Conservation (phyloP, 805 yeast genomes). For the Candida coquimbonensis region DNA sequence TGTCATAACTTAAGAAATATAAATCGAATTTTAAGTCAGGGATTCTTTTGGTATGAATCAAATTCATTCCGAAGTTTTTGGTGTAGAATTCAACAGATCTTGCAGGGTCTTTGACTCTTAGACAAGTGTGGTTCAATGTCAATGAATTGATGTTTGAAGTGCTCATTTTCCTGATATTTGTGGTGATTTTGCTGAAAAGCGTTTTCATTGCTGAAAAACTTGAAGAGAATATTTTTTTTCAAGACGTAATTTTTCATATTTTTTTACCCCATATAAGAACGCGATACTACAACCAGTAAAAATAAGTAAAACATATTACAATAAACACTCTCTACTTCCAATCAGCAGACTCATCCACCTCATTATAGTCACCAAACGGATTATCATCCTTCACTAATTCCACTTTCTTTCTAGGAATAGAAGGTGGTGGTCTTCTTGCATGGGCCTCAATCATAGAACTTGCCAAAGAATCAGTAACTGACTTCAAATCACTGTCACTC, state of each 20-base stretch:
- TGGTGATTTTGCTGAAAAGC: neutral
- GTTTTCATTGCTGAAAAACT: too few species aligned
- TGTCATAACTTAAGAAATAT: slow-evolving; percentile 51
- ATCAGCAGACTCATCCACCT: slow-evolving; percentile 20
- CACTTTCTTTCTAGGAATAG: slow-evolving; percentile 8
- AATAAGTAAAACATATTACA: too few species aligned
- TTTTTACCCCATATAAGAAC: too few species aligned
- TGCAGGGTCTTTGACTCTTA: slow-evolving; percentile 79
- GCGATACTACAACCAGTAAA: too few species aligned
- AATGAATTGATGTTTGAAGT: slow-evolving; percentile 14
- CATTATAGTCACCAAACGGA: slow-evolving; percentile 50
- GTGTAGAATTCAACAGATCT: slow-evolving; percentile 67
- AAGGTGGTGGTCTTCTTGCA: slow-evolving; percentile 16
- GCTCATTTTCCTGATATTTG: neutral
- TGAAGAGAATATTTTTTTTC: neutral
- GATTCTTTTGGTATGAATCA: slow-evolving; percentile 44
- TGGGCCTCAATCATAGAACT: slow-evolving; percentile 23
- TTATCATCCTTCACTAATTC: slow-evolving; percentile 25
- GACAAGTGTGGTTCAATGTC: slow-evolving; percentile 58
- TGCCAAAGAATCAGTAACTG: slow-evolving; percentile 21
- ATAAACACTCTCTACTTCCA: slow-evolving; percentile 13
- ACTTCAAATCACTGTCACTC: slow-evolving; percentile 28
- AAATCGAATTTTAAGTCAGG: slow-evolving; percentile 55
- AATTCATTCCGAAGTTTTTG: slow-evolving; percentile 65
- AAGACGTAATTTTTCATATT: too few species aligned